Evolutionary conservation across 768 basidiomycete genomes (phyloP), one percentile per base, ranked within the genome.

Genomic region (Strobilomyces confusus): DNA sequence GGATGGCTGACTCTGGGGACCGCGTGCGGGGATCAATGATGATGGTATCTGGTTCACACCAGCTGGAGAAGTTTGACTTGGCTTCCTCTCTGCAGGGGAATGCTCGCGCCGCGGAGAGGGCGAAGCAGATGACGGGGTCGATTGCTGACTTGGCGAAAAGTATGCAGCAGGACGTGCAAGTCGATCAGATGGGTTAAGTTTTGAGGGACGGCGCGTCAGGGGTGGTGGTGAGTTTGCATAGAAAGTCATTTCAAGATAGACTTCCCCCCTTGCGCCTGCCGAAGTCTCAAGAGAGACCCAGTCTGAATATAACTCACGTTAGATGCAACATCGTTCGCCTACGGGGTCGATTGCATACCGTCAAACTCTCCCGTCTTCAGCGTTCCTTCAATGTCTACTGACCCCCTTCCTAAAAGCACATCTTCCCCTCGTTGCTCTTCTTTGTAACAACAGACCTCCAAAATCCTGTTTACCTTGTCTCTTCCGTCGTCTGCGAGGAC

Each of bases 181-280:
- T 38, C 82, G 73, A 48, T 84, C 82, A 4, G 76, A 70, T 19
- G 78, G 75, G 1, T 65, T 65, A 12, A 83, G 61, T 58, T 83
- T 84, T 22, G 83, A 80, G 42, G 81, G 77, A 23, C 80, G 74
- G 51, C 80, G 74, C 25, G 63, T 66, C 37, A 82, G 60, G 30
- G 83, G 70, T n/a, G 78, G 74, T 9, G 84, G 82, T 4, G 77
- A 80, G 50, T 86, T 83, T 4, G 92, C 80, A 69, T 83, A 98
- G 74, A 84, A 98, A 1, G 95, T 98, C 83, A 97, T 87, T 69
- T 98, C 95, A 15, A 97, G 77, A 66, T 90, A 97, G 11, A 95
- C 58, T 49, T 97, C 91, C 7, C 95, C 95, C 22, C 89, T 83
- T 48, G 82, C 75, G 9, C 82, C 79, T 3, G 82, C 84, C 44